These are phyloP conservation scores for Lantana camara DNA, from an alignment of 257 asterid species.

Conservation along the genomic window DNA sequence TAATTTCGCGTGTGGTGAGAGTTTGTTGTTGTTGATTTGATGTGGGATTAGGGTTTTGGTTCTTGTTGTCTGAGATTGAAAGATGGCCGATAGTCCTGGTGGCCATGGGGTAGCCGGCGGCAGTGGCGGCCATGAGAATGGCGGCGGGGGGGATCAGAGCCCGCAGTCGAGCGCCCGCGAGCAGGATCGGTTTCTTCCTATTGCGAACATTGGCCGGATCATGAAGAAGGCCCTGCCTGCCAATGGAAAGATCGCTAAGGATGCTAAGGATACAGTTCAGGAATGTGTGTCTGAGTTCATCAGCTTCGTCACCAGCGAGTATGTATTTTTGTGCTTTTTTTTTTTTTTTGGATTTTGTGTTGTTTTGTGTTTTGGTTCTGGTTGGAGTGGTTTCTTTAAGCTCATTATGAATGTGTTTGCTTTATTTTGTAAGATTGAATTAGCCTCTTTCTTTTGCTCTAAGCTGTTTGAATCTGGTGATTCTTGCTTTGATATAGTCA, in stretches of 20 bases:
- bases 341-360: not conserved
- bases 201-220: slow-evolving; percentile 71
- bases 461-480: not conserved
- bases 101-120: slow-evolving; percentile 48
- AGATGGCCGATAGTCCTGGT: slow-evolving; percentile 57
- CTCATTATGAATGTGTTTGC: not conserved
- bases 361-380: not conserved
- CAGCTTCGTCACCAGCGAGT: slow-evolving; percentile 83
- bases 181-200: slow-evolving; percentile 72
- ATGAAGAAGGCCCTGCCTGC: slow-evolving; percentile 73
- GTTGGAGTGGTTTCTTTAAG: not conserved
- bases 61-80: slow-evolving; percentile 22
- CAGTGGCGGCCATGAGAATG: slow-evolving; percentile 47
- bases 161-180: slow-evolving; percentile 67
- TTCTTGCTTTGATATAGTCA: not conserved
- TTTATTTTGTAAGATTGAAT: not conserved
- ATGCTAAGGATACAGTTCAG: slow-evolving; percentile 74
- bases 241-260: slow-evolving; percentile 75
- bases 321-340: slow-evolving; percentile 13
- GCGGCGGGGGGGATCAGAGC: slow-evolving; percentile 69
- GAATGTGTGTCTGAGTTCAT: slow-evolving; percentile 81
- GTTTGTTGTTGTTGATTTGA: not conserved
- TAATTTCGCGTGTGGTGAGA: slow-evolving; percentile 3
- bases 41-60: slow-evolving; percentile 48
- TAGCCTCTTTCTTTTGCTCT: not conserved